Percentiles rank a stretch among this genome's conserved stretches.
phyloP scores from a whole-genome alignment of 352 stramenopile species.

The Thraustochytrium striatum region DNA sequence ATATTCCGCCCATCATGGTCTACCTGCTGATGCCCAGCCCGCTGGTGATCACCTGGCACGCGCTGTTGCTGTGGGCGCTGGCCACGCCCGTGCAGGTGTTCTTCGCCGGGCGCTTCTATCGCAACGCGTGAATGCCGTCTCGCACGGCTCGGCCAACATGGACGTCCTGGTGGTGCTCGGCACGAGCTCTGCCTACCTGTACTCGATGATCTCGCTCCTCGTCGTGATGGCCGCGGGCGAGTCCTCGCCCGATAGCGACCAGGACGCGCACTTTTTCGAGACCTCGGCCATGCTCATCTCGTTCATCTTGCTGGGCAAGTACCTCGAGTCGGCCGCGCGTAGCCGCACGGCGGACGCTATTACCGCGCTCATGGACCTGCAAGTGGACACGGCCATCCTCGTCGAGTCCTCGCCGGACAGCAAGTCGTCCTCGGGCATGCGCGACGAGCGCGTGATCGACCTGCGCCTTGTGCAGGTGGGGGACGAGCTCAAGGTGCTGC shows the following conservation, averaged over 20 bases:
- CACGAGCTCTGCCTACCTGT: conserved; percentile 79
- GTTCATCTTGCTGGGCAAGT: conserved; percentile 98
- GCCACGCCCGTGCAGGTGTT: conserved; percentile 80
- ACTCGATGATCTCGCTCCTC: conserved; percentile 73
- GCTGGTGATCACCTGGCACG: conserved; percentile 52
- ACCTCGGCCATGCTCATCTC: conserved; percentile 94
- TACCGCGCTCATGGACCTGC: conserved; percentile 88
- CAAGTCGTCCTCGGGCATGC: conserved; percentile 9
- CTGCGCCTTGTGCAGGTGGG: conserved; percentile 65
- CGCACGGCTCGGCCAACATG: conserved; percentile 76
- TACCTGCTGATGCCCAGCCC: not conserved
- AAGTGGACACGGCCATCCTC: conserved; percentile 87
- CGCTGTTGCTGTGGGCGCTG: conserved; percentile 61
- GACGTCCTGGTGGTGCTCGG: conserved; percentile 82
- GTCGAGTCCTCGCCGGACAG: not conserved
- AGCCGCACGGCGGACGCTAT: conserved; percentile 88
- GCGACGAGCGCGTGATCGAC: conserved; percentile 50
- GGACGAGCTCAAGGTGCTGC: conserved; percentile 82
- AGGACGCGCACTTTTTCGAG: conserved; percentile 85
- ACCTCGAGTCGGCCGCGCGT: conserved; percentile 86
- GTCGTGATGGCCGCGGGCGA: not conserved
- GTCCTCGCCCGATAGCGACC: conserved; percentile 33
- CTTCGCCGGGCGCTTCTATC: conserved; percentile 70
- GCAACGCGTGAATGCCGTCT: conserved; percentile 77
- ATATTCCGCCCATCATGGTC: not conserved